Conservation (phyloP, 2,329 filamentous ascomycete genomes). For the Cladosporium sp. region DNA sequence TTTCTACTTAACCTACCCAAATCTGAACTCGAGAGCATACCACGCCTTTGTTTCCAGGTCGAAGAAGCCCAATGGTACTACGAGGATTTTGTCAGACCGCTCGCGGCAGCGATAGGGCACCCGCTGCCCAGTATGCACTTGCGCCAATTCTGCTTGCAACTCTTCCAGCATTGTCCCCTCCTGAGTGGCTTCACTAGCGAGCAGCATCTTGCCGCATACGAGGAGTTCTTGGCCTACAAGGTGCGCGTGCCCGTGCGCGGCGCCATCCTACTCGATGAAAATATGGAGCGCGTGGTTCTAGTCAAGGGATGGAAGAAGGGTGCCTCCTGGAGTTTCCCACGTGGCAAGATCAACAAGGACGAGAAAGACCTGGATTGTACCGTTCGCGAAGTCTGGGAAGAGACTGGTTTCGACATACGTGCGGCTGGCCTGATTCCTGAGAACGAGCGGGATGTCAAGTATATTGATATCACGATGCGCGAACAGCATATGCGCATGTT, state of each 20-base stretch:
- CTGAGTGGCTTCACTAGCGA: constrained; percentile 74
- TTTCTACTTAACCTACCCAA: constrained; percentile 96
- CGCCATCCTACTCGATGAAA: constrained; percentile 84
- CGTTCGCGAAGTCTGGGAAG: constrained; percentile 89
- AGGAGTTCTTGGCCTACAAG: constrained; percentile 92
- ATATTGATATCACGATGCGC: constrained; percentile 81
- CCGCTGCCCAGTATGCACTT: constrained; percentile 81
- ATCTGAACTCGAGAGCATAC: constrained; percentile 83
- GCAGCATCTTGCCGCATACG: constrained; percentile 76
- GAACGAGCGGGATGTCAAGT: constrained; percentile 66
- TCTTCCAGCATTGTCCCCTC: constrained; percentile 91
- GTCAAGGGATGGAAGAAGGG: constrained; percentile 98
- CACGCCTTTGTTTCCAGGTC: constrained; percentile 95
- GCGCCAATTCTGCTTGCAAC: constrained; percentile 77
- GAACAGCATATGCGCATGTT: constrained; percentile 92
- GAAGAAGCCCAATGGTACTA: constrained; percentile 99
- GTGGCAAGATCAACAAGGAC: constrained; percentile 97
- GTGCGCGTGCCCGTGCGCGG: constrained; percentile 88
- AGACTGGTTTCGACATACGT: constrained; percentile 83
- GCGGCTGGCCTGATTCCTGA: constrained; percentile 69
- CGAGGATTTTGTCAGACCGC: constrained; percentile 93
- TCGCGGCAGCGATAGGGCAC: constrained; percentile 53
- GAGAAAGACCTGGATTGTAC: constrained; percentile 93
- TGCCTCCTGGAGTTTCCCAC: constrained; percentile 91
- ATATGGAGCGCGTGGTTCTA: constrained; percentile 89